Evolutionary conservation across 495 filamentous ascomycete genomes (phyloP).

Genomic region (Penicillium pulvis): DNA sequence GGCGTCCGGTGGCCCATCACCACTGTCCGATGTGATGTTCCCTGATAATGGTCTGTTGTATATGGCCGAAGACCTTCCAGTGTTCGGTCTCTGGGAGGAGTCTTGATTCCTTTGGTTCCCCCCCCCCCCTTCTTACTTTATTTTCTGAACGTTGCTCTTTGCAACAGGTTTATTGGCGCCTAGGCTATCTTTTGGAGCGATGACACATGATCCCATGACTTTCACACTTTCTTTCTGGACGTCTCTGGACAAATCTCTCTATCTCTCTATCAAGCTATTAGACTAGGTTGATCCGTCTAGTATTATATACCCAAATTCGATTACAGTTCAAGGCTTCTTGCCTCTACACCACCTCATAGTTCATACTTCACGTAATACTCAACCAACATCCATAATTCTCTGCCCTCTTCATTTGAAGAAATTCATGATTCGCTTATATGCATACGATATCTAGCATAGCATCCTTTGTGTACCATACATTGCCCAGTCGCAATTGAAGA

Average conservation of each 20-base stretch:
- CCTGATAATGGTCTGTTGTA: slow-evolving; percentile 44
- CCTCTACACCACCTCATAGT: too few species aligned
- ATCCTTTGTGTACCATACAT: slow-evolving; percentile 10
- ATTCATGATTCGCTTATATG: neutral
- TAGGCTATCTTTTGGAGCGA: neutral
- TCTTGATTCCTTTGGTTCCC: slow-evolving; percentile 8
- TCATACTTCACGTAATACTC: neutral
- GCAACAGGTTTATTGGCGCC: neutral
- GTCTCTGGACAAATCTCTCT: neutral
- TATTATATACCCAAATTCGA: neutral
- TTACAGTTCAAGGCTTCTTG: neutral
- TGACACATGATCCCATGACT: slow-evolving; percentile 3
- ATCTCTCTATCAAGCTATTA: neutral
- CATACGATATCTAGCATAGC: neutral
- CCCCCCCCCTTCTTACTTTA: neutral
- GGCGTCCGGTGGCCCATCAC: slow-evolving; percentile 33
- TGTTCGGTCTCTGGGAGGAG: slow-evolving; percentile 45
- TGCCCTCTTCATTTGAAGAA: neutral
- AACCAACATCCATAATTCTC: neutral
- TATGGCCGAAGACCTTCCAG: slow-evolving; percentile 43
- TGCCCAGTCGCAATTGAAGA: slow-evolving; percentile 2
- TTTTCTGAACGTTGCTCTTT: neutral
- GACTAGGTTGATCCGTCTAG: neutral
- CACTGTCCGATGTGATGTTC: slow-evolving; percentile 43
- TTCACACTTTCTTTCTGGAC: neutral